Evolutionary conservation across 768 basidiomycete genomes (phyloP).

Genomic region (Boletus eberwhitei): DNA sequence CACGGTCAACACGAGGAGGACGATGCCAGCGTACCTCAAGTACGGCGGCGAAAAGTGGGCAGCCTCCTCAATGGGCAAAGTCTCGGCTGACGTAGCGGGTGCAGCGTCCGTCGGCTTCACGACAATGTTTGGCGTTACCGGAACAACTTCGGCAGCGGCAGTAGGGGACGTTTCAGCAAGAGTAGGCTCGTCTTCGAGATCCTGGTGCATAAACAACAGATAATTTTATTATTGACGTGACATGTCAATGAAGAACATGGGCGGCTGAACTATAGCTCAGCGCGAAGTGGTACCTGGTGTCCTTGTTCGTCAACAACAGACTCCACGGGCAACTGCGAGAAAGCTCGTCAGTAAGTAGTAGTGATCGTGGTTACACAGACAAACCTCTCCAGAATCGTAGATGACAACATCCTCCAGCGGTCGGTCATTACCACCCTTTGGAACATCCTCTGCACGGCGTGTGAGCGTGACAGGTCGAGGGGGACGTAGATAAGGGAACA

Average conservation of each 20-base stretch:
- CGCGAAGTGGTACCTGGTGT: slow-evolving; percentile 89
- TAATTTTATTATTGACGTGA: slow-evolving; percentile 50
- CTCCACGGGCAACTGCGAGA: slow-evolving; percentile 50
- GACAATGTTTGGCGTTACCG: slow-evolving; percentile 6
- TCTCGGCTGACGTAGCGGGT: background rate
- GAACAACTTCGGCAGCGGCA: slow-evolving; percentile 12
- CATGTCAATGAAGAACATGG: slow-evolving; percentile 31
- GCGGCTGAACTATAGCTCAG: slow-evolving; percentile 77
- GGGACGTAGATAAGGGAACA: slow-evolving; percentile 15
- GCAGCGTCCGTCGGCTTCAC: background rate
- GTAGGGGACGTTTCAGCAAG: slow-evolving; percentile 11
- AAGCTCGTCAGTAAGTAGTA: slow-evolving; percentile 3
- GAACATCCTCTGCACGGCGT: slow-evolving; percentile 60
- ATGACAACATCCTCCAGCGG: slow-evolving; percentile 79
- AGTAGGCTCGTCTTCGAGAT: slow-evolving; percentile 24
- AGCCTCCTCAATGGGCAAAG: slow-evolving; percentile 5
- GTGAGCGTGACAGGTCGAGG: slow-evolving; percentile 8
- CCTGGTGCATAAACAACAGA: slow-evolving; percentile 50
- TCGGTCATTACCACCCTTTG: slow-evolving; percentile 67
- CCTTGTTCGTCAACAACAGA: slow-evolving; percentile 56
- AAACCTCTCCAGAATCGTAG: slow-evolving; percentile 83
- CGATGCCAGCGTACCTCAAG: slow-evolving; percentile 20
- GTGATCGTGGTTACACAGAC: slow-evolving; percentile 15
- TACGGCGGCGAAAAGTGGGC: slow-evolving; percentile 4
- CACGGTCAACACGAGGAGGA: slow-evolving; percentile 42